Evolutionary conservation across 2,329 filamentous ascomycete genomes (phyloP), one percentile per base, ranked within the genome.

Genomic region (Verticillium albo-atrum): DNA sequence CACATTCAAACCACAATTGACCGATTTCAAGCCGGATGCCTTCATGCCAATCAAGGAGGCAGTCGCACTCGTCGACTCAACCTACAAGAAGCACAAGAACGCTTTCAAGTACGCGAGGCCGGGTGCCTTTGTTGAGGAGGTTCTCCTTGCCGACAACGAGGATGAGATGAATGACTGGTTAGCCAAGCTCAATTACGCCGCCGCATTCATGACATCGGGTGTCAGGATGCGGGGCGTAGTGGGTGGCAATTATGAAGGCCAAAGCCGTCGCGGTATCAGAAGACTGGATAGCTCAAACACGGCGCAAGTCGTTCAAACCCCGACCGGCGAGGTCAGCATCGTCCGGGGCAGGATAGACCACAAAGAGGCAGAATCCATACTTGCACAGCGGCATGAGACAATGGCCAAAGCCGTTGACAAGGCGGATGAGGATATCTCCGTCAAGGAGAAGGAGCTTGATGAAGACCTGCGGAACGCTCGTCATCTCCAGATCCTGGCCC

Each of bases 91-190:
- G 72, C 95, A 99, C 75, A 99, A 98, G 75, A 87, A 98, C 72
- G 91, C 95, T 0, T 97, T 99, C 69, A 83, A 93, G 15, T 94
- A 97, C 67, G 90, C 97, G 61, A 87, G 92, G 30, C 91, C 95
- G 64, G 90, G 90, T 56, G 90, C 92, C 1, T 61, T 60, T 20
- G 79, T 93, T 42, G 94, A 99, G 68, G 95, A 99, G 71, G 88
- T 94, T 1, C 89, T 99, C 37, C 79, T 98, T 20, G 94, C 95
- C 5, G 93, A 97, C 67, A 92, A 87, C 57, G 95, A 99, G 68
- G 80, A 86, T 1, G 95, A 99, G 68, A 88, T 96, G 82, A 96
- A 97, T 68, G 95, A 99, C 70, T 99, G 95, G 95, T 79, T 99
- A 28, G 91, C 90, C 7, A 95, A 97, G 69, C 83, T 99, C 61